Conservation (phyloP, 352 stramenopile species). For the Globisporangium nodosum region DNA sequence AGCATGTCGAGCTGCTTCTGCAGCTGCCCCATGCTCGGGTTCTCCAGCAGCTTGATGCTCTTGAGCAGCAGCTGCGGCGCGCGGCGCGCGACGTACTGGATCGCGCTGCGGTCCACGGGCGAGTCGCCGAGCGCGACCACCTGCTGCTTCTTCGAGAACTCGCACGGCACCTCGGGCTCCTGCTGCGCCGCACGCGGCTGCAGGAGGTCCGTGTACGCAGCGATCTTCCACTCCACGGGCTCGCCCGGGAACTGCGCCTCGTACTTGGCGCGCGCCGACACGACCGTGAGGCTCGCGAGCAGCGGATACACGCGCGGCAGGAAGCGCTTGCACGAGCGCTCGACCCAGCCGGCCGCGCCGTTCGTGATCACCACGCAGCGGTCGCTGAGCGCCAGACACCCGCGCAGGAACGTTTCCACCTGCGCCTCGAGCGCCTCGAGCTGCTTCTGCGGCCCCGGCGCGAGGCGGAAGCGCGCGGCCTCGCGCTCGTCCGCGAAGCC, state of each 20-base stretch:
- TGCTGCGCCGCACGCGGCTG: constrained; percentile 15
- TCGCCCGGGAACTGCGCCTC: constrained; percentile 48
- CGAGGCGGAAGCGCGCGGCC: constrained; percentile 28
- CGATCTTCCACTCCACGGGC: constrained; percentile 79
- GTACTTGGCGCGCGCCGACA: constrained; percentile 63
- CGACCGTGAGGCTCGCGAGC: constrained; percentile 47
- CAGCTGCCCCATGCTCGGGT: constrained; percentile 67
- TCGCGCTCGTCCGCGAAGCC: constrained; percentile 50
- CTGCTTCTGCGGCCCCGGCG: constrained; percentile 15
- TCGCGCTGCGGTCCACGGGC: constrained; percentile 57
- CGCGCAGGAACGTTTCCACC: constrained; percentile 39
- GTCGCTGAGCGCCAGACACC: constrained; percentile 40
- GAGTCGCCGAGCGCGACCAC: constrained; percentile 75
- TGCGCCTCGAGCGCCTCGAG: constrained; percentile 31
- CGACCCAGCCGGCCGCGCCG: constrained; percentile 58
- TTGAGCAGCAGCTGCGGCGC: constrained; percentile 53
- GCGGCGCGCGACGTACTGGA: constrained; percentile 55
- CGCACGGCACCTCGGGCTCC: constrained; percentile 17
- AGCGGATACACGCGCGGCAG: constrained; percentile 52
- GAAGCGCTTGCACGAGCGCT: constrained; percentile 71
- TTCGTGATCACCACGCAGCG: constrained; percentile 66
- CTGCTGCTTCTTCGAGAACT: constrained; percentile 31
- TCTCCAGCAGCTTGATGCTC: constrained; percentile 75
- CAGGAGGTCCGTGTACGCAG: constrained; percentile 56
- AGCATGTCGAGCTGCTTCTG: constrained; percentile 65